A percentile compares a stretch with the other conserved stretches of the same genome.
Conservation (phyloP, 1,284 basidiomycete genomes). For the Rhodotorula mucilaginosa region DNA sequence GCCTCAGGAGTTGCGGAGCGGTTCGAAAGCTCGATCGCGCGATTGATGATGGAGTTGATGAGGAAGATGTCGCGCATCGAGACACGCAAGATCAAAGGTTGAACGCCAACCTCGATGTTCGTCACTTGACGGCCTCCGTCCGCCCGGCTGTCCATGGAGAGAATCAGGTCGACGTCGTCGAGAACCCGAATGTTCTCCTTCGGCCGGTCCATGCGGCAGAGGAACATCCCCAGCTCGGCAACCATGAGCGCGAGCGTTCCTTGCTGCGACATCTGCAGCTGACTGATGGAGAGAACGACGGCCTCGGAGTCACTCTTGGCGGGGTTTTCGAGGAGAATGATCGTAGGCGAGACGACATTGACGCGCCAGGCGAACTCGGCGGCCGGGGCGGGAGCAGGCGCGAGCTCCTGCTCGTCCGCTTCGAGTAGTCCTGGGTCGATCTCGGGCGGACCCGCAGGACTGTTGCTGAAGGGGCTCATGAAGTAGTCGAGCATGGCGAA, state of each 20-base stretch:
- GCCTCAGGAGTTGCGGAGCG: slow-evolving; percentile 26
- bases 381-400: slow-evolving; percentile 30
- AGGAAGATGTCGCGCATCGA: slow-evolving; percentile 90
- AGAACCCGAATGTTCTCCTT: slow-evolving; percentile 85
- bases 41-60: slow-evolving; percentile 84
- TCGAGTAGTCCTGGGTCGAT: slow-evolving; percentile 40
- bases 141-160: slow-evolving; percentile 81
- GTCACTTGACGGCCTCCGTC: slow-evolving; percentile 72
- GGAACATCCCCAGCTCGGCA: slow-evolving; percentile 85
- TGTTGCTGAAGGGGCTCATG: slow-evolving; percentile 58
- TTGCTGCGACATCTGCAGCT: slow-evolving; percentile 89
- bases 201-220: slow-evolving; percentile 80
- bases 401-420: slow-evolving; percentile 37
- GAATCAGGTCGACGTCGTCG: slow-evolving; percentile 85
- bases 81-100: slow-evolving; percentile 82
- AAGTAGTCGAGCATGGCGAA: slow-evolving; percentile 87
- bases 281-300: slow-evolving; percentile 78
- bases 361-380: slow-evolving; percentile 64
- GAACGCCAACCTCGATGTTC: slow-evolving; percentile 74
- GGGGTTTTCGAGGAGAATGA: slow-evolving; percentile 87
- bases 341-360: slow-evolving; percentile 86
- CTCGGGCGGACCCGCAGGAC: slow-evolving; percentile 21
- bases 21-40: slow-evolving; percentile 70
- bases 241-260: slow-evolving; percentile 81
- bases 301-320: slow-evolving; percentile 76